Percentiles rank a stretch among this genome's conserved stretches.
phyloP scores from a whole-genome alignment of 2,329 filamentous ascomycete genomes.

The Botrytis hyacinthi region DNA sequence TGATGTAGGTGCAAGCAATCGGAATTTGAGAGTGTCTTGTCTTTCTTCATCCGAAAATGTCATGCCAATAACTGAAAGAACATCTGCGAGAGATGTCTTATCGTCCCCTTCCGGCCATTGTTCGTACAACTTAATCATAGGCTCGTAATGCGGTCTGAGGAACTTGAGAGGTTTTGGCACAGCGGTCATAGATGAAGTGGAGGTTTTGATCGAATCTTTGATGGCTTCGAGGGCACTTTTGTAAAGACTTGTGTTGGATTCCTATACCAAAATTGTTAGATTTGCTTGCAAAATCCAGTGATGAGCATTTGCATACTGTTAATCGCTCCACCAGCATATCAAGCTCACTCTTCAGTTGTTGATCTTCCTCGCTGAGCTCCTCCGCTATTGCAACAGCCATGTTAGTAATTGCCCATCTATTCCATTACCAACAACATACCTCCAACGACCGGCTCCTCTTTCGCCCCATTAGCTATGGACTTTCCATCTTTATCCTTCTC shows the following conservation, averaged over 20 bases:
- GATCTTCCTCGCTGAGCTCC: slow-evolving; percentile 95
- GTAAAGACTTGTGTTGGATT: slow-evolving; percentile 83
- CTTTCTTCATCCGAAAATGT: slow-evolving; percentile 96
- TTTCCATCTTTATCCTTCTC: slow-evolving; percentile 70
- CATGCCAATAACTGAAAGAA: slow-evolving; percentile 96
- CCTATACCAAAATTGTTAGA: slow-evolving; percentile 51
- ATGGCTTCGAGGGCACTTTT: slow-evolving; percentile 91
- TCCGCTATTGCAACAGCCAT: slow-evolving; percentile 52
- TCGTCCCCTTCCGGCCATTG: slow-evolving; percentile 81
- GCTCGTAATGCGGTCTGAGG: slow-evolving; percentile 92
- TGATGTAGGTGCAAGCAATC: slow-evolving; percentile 81
- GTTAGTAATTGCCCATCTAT: slow-evolving; percentile 39
- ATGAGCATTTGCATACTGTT: slow-evolving; percentile 57
- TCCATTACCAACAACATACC: slow-evolving; percentile 37
- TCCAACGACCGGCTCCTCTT: slow-evolving; percentile 58
- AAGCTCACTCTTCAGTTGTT: slow-evolving; percentile 95
- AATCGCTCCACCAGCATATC: slow-evolving; percentile 97
- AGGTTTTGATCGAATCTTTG: slow-evolving; percentile 98
- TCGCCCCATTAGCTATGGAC: slow-evolving; percentile 68
- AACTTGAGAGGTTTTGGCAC: slow-evolving; percentile 99
- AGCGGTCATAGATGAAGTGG: slow-evolving; percentile 98
- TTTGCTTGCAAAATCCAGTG: slow-evolving; percentile 1
- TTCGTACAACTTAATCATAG: slow-evolving; percentile 82
- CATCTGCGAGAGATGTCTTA: slow-evolving; percentile 89
- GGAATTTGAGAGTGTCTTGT: slow-evolving; percentile 94